A percentile compares a stretch with the other conserved stretches of the same genome.
Conservation (phyloP, 2,329 filamentous ascomycete species). For the Dendryphion nanum region DNA sequence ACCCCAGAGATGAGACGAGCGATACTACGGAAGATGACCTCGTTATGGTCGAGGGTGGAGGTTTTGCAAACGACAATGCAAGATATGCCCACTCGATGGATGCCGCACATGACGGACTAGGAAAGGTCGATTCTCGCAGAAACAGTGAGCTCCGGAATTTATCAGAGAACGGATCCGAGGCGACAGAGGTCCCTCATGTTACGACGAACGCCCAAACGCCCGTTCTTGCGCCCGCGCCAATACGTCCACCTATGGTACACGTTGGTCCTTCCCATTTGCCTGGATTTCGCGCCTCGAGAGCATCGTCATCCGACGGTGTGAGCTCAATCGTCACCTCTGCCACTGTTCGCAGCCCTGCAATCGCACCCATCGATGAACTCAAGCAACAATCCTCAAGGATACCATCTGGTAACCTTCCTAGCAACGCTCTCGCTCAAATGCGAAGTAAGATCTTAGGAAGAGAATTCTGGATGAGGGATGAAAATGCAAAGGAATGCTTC, state of each 20-base stretch:
- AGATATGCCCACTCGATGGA: slow-evolving; percentile 22
- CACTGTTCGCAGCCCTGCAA: slow-evolving; percentile 29
- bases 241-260: slow-evolving; percentile 41
- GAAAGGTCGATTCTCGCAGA: slow-evolving; percentile 20
- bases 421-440: slow-evolving; percentile 56
- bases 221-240: slow-evolving; percentile 26
- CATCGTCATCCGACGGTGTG: slow-evolving; percentile 47
- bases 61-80: slow-evolving; percentile 18
- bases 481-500: slow-evolving; percentile 97
- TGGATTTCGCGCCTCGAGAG: slow-evolving; percentile 45
- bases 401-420: slow-evolving; percentile 41
- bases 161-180: slow-evolving; percentile 23
- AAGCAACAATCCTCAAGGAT: slow-evolving; percentile 19
- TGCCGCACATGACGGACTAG: slow-evolving; percentile 19
- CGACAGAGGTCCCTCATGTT: slow-evolving; percentile 18
- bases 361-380: slow-evolving; percentile 31
- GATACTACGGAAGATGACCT: slow-evolving; percentile 33
- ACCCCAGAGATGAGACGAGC: slow-evolving; percentile 26
- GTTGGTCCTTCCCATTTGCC: slow-evolving; percentile 50
- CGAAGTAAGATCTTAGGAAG: slow-evolving; percentile 85
- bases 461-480: slow-evolving; percentile 99
- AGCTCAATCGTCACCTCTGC: slow-evolving; percentile 37
- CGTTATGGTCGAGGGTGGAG: slow-evolving; percentile 23
- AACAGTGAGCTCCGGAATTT: slow-evolving; percentile 19
- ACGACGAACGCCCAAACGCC: slow-evolving; percentile 21